phyloP scores from a whole-genome alignment of 176 grass and related monocot species.

The Avena sativa region DNA sequence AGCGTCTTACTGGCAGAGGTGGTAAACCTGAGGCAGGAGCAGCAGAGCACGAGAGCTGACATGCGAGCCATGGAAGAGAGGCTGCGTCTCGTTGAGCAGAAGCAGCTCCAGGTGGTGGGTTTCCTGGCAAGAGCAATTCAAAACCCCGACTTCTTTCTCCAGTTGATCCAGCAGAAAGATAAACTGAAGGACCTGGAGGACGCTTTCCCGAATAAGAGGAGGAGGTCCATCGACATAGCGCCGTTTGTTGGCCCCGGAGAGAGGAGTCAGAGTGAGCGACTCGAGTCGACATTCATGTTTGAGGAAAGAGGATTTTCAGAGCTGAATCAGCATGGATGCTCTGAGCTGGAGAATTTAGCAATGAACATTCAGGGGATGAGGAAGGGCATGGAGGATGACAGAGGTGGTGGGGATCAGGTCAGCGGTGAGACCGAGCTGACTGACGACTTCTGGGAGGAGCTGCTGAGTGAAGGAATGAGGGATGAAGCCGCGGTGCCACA shows the following conservation, averaged over 20 bases:
- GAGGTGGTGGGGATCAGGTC: background rate
- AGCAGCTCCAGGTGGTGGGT: conserved; percentile 71
- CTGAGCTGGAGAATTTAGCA: conserved; percentile 56
- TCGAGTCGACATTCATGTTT: conserved; percentile 26
- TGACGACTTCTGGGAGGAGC: conserved; percentile 76
- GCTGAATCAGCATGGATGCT: conserved; percentile 33
- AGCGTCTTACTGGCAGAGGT: conserved; percentile 70
- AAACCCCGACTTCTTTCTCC: conserved; percentile 72
- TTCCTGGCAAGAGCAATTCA: conserved; percentile 81
- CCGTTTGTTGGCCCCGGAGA: conserved; percentile 13
- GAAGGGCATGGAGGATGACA: conserved; percentile 7
- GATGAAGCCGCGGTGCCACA: conserved; percentile 21
- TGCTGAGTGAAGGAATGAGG: conserved; percentile 59
- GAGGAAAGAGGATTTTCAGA: conserved; percentile 25
- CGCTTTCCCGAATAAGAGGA: conserved; percentile 54
- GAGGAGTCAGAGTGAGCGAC: background rate
- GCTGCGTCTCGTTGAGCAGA: conserved; percentile 57
- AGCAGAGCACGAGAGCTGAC: conserved; percentile 57
- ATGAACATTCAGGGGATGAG: conserved; percentile 50
- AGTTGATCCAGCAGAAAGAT: conserved; percentile 63
- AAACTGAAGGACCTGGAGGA: conserved; percentile 64
- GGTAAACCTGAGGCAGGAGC: conserved; percentile 76
- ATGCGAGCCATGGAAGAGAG: conserved; percentile 68
- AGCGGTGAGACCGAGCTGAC: conserved; percentile 44
- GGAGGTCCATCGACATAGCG: conserved; percentile 55